A percentile compares a stretch with the other conserved stretches of the same genome.
phyloP scores from a whole-genome alignment of 176 grass and related monocot species.

The Triticum timopheevii region DNA sequence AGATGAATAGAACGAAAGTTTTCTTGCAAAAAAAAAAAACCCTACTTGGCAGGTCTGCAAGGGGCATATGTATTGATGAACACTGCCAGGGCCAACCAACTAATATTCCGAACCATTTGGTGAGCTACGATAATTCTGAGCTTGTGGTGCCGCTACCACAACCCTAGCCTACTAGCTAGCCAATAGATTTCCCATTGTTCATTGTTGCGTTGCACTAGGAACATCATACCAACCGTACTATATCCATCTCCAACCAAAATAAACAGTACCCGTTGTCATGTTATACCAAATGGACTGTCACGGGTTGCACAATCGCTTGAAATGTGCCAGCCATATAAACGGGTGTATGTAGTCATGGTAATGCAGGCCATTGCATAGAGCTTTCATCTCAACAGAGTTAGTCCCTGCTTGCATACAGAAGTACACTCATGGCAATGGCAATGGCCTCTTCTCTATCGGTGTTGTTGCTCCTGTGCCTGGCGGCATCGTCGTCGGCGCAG shows the following conservation, averaged over 20 bases:
- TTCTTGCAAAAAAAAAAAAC: too few relatives aligned
- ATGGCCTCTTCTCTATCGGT: slow-evolving; percentile 14
- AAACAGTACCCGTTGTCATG: neutral
- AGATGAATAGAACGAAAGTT: too few relatives aligned
- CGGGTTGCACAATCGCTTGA: neutral
- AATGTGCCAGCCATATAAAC: neutral
- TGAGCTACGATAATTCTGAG: neutral
- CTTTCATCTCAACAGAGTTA: neutral
- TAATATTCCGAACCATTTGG: neutral
- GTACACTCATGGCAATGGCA: neutral
- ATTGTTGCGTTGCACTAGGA: neutral
- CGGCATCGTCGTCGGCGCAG: slow-evolving; percentile 43
- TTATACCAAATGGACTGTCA: neutral
- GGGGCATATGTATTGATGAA: neutral
- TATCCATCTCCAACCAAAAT: neutral
- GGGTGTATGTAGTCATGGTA: neutral
- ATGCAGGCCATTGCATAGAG: slow-evolving; percentile 3
- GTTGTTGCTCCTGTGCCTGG: slow-evolving; percentile 31
- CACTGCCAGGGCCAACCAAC: neutral
- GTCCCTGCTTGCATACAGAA: neutral
- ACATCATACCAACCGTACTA: neutral
- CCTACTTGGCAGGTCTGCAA: too few relatives aligned
- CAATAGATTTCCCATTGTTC: neutral
- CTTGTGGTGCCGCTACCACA: neutral
- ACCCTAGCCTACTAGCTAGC: neutral